A percentile compares a stretch with the other conserved stretches of the same genome.
phyloP scores from a whole-genome alignment of 345 rosid genomes.

The Corymbia maculata region DNA sequence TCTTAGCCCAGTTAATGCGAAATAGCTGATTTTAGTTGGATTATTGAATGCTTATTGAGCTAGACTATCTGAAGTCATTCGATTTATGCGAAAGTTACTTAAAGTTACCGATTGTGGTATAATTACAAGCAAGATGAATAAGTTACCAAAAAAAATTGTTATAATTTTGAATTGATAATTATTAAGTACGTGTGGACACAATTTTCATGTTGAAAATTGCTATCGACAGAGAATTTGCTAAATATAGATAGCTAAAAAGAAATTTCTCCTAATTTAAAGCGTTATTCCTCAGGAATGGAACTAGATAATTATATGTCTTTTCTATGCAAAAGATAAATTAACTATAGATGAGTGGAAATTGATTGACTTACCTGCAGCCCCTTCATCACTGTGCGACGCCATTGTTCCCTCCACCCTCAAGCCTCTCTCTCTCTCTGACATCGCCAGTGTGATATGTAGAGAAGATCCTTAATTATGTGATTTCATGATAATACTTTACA shows the following conservation, averaged over 20 bases:
- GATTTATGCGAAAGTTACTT: not conserved
- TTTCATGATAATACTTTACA: too few species aligned
- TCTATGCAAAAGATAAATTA: not conserved
- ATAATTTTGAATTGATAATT: not conserved
- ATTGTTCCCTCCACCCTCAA: not conserved
- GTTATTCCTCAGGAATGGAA: not conserved
- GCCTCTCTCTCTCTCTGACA: not conserved
- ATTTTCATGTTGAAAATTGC: not conserved
- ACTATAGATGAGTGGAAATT: not conserved
- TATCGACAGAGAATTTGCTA: not conserved
- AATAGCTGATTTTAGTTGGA: not conserved
- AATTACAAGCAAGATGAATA: not conserved
- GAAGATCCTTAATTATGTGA: too few species aligned
- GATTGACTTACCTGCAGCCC: not conserved
- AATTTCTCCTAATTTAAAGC: not conserved
- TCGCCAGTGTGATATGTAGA: not conserved
- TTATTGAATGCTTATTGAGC: not conserved
- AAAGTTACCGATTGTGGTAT: not conserved
- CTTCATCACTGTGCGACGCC: not conserved
- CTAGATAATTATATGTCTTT: not conserved
- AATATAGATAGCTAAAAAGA: not conserved
- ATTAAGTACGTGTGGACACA: not conserved
- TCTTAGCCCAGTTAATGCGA: not conserved
- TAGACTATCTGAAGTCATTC: not conserved
- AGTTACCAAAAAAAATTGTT: not conserved